These are phyloP conservation scores for Xanthoconium stramineum DNA, from an alignment of 768 basidiomycete genomes.

Conservation along the genomic window DNA sequence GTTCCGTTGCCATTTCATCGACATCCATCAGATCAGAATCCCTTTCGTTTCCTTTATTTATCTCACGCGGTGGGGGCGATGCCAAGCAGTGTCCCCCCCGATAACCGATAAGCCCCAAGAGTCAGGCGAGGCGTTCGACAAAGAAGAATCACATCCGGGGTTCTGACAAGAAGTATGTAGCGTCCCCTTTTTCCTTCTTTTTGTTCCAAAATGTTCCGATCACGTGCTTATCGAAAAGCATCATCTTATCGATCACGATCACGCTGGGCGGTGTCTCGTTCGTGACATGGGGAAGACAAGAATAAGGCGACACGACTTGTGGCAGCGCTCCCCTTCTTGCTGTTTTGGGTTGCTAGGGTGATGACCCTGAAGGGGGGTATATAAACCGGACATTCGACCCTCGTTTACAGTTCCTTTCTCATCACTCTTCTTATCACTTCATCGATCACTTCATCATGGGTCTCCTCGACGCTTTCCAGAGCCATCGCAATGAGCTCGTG, in stretches of 20 bases:
- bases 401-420: background rate
- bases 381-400: slow-evolving; percentile 5
- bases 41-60: background rate
- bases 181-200: background rate
- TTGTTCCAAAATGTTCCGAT: background rate
- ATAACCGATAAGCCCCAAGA: background rate
- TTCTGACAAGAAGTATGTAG: too few relatives aligned
- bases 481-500: background rate
- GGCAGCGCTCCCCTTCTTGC: background rate
- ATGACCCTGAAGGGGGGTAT: slow-evolving; percentile 13
- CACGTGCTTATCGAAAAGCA: slow-evolving; percentile 12
- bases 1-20: background rate
- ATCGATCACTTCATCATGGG: slow-evolving; percentile 13
- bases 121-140: background rate
- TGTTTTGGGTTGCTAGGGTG: slow-evolving; percentile 16
- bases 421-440: background rate
- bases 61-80: background rate
- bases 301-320: slow-evolving; percentile 10
- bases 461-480: background rate
- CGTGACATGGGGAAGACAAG: background rate
- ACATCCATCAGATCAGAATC: background rate
- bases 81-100: background rate
- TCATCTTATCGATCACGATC: slow-evolving; percentile 15
- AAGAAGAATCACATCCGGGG: too few relatives aligned
- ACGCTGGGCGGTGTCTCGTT: slow-evolving; percentile 1